A percentile compares a stretch with the other conserved stretches of the same genome.
Conservation (phyloP, 2,329 filamentous ascomycete genomes). For the Fusarium phyllophilum region DNA sequence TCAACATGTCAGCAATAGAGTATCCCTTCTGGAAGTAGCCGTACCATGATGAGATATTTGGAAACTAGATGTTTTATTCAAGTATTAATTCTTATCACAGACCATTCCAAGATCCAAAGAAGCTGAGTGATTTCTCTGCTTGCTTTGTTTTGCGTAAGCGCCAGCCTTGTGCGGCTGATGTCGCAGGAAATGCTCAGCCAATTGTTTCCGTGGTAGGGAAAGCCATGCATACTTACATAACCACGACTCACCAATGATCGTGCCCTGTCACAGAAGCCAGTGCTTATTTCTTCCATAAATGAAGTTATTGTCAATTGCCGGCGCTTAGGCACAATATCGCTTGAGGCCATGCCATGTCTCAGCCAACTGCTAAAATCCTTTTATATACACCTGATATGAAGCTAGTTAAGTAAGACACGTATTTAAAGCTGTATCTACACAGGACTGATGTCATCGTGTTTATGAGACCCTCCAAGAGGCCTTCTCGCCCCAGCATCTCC, state of each 20-base stretch:
- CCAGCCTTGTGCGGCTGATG: background rate
- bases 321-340: rapidly evolving
- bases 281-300: rapidly evolving
- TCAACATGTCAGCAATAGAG: background rate
- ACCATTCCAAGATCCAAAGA: background rate
- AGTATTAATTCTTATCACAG: rapidly evolving
- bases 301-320: background rate
- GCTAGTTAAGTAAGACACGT: no score
- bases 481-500: no score
- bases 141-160: background rate
- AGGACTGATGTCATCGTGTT: no score
- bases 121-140: background rate
- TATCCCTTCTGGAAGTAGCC: background rate
- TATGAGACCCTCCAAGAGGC: no score
- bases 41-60: background rate
- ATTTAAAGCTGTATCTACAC: no score
- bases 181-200: background rate
- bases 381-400: no score
- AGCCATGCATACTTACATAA: background rate
- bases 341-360: no score
- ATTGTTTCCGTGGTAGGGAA: background rate
- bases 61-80: background rate
- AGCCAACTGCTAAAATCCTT: no score
- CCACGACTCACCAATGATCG: background rate
- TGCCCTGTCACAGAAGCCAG: background rate